Conservation (phyloP, 1,284 basidiomycete species). For the Megacollybia platyphylla region DNA sequence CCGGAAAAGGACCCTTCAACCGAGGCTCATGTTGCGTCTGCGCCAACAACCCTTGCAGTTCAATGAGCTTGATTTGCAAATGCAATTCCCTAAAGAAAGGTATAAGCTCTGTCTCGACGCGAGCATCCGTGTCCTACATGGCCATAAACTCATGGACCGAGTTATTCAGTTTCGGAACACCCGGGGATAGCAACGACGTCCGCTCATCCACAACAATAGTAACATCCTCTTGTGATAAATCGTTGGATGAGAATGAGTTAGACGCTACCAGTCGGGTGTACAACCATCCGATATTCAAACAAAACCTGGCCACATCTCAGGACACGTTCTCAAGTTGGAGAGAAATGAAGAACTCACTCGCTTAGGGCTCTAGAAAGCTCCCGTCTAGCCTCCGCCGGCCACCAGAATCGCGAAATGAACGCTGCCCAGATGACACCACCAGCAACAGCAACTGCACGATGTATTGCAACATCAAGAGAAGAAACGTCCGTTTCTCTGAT, state of each 20-base stretch:
- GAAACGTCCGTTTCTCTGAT: slow-evolving; percentile 58
- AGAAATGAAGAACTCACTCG: slow-evolving; percentile 44
- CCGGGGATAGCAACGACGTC: slow-evolving; percentile 23
- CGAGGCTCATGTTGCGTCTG: slow-evolving; percentile 91
- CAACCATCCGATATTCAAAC: slow-evolving; percentile 74
- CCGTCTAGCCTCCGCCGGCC: slow-evolving; percentile 86
- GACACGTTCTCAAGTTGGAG: background rate
- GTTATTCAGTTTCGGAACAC: slow-evolving; percentile 28
- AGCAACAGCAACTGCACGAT: slow-evolving; percentile 74
- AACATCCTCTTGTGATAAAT: slow-evolving; percentile 4
- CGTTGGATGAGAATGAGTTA: slow-evolving; percentile 51
- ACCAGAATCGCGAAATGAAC: slow-evolving; percentile 82
- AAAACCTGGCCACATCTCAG: slow-evolving; percentile 39
- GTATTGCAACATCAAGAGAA: slow-evolving; percentile 62
- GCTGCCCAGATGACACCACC: slow-evolving; percentile 85
- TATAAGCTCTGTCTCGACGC: background rate
- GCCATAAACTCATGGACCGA: slow-evolving; percentile 86
- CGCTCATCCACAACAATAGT: slow-evolving; percentile 11
- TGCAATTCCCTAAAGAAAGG: slow-evolving; percentile 70
- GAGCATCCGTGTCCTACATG: slow-evolving; percentile 40
- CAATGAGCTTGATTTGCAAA: slow-evolving; percentile 81
- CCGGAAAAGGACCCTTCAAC: slow-evolving; percentile 86
- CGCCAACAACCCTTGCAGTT: slow-evolving; percentile 68
- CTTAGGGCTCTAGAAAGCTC: slow-evolving; percentile 79
- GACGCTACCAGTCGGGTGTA: slow-evolving; percentile 71